Percentiles rank a stretch among this genome's conserved stretches.
These are phyloP conservation scores for Musa schizocarpa DNA, from an alignment of 176 grass and related monocot genomes.

Conservation along the genomic window DNA sequence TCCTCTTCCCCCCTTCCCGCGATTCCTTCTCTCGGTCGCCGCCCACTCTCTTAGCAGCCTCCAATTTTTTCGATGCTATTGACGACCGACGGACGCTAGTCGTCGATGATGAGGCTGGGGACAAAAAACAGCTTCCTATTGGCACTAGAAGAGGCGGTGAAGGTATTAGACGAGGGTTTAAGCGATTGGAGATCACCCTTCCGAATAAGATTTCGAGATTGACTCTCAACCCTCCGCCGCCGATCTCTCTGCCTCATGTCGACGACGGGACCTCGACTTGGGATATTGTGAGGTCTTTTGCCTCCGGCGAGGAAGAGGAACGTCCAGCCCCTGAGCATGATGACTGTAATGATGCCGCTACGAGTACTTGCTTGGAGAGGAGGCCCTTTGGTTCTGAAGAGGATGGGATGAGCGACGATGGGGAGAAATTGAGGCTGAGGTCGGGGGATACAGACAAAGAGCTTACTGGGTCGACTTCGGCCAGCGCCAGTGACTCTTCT, in stretches of 20 bases:
- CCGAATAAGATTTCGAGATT: not conserved
- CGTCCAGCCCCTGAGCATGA: not conserved
- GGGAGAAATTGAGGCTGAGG: constrained; percentile 26
- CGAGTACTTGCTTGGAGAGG: not conserved
- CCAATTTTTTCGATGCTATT: not conserved
- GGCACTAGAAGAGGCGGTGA: not conserved
- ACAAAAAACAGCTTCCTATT: not conserved
- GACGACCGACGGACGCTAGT: not conserved
- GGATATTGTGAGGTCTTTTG: constrained; percentile 9
- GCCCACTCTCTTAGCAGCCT: not conserved
- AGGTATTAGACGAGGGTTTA: not conserved
- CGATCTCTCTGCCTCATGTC: not conserved
- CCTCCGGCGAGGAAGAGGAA: not conserved
- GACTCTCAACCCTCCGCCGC: not conserved
- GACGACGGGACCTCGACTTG: not conserved
- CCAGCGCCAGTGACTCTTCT: constrained; percentile 38
- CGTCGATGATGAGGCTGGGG: not conserved
- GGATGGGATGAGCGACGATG: not conserved
- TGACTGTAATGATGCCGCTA: not conserved
- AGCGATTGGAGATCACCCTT: not conserved
- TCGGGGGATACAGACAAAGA: constrained; percentile 40
- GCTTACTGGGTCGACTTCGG: constrained; percentile 38
- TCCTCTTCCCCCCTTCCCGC: not conserved
- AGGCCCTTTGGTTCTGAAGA: not conserved
- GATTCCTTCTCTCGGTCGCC: constrained; percentile 4